Evolutionary conservation across 2,329 filamentous ascomycete genomes (phyloP).

Genomic region (Bipolaris cookei): DNA sequence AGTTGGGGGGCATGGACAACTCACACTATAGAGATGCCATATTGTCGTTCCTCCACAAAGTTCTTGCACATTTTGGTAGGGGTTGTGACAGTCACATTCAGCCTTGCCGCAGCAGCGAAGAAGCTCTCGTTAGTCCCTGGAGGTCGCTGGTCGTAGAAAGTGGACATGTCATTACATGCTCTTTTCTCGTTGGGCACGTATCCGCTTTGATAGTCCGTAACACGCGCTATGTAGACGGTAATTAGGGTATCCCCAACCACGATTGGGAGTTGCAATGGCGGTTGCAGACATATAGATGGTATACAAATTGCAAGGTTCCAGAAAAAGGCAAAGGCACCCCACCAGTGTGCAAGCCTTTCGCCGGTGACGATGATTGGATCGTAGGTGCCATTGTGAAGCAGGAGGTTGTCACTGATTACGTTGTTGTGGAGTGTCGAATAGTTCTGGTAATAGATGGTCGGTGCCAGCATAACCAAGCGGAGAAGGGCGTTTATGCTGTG

Average conservation of each 20-base stretch:
- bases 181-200: constrained; percentile 14
- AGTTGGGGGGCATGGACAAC: neutral
- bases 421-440: constrained; percentile 6
- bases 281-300: constrained; percentile 3
- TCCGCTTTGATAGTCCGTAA: constrained; percentile 14
- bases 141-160: constrained; percentile 8
- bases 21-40: constrained; percentile 28
- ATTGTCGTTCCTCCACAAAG: constrained; percentile 34
- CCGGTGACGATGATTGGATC: constrained; percentile 7
- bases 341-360: constrained; percentile 18
- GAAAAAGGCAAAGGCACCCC: constrained; percentile 9
- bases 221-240: constrained; percentile 10
- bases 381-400: constrained; percentile 24
- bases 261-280: constrained; percentile 20
- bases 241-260: constrained; percentile 10
- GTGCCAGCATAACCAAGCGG: constrained; percentile 13
- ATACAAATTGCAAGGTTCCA: constrained; percentile 14
- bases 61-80: constrained; percentile 28
- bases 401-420: constrained; percentile 11
- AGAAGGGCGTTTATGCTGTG: neutral
- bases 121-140: constrained; percentile 37
- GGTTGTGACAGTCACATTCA: constrained; percentile 27
- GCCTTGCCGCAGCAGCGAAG: constrained; percentile 32
- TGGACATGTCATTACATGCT: constrained; percentile 4
- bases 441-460: constrained; percentile 8